Percentiles rank a stretch among this genome's conserved stretches.
Evolutionary conservation across 306 rosid species (phyloP).

Genomic region (Prosopis cineraria): DNA sequence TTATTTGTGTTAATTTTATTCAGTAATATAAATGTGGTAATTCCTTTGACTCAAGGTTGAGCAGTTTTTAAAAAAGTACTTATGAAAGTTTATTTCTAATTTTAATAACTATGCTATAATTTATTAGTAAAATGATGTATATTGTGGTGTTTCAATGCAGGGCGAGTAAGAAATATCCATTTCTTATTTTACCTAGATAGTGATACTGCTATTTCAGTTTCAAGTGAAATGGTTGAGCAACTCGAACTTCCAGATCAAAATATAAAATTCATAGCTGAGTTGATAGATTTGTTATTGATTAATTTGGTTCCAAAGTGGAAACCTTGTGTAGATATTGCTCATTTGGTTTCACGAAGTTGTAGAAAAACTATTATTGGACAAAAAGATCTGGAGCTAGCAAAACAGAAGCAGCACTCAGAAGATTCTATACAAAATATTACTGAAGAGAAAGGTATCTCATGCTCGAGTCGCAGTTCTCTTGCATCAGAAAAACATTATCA

Average conservation of each 20-base stretch:
- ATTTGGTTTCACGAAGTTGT: conserved; percentile 33
- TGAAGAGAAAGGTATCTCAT: conserved; percentile 17
- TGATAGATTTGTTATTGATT: conserved; percentile 45
- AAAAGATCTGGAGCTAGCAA: conserved; percentile 20
- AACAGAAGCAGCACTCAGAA: conserved; percentile 3
- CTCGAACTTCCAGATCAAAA: conserved; percentile 44
- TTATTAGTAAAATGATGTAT: conserved; percentile 1
- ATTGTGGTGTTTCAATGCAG: conserved; percentile 36
- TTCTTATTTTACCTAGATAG: conserved; percentile 47
- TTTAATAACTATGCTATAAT: background rate
- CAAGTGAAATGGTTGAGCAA: conserved; percentile 57
- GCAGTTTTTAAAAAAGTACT: too few relatives aligned
- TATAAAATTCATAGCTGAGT: conserved; percentile 48
- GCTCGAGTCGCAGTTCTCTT: conserved; percentile 2
- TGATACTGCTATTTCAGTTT: conserved; percentile 51
- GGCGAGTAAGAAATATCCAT: conserved; percentile 44
- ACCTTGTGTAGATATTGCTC: conserved; percentile 44
- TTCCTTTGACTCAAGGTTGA: background rate
- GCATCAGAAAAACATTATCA: conserved; percentile 5
- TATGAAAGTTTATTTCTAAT: background rate
- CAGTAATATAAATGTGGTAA: background rate
- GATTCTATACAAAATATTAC: conserved; percentile 15
- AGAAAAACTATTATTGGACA: background rate
- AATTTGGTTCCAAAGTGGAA: conserved; percentile 47
- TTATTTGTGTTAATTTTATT: background rate